These are phyloP conservation scores for Gyrodon lividus DNA, from an alignment of 768 basidiomycete genomes.

Conservation along the genomic window DNA sequence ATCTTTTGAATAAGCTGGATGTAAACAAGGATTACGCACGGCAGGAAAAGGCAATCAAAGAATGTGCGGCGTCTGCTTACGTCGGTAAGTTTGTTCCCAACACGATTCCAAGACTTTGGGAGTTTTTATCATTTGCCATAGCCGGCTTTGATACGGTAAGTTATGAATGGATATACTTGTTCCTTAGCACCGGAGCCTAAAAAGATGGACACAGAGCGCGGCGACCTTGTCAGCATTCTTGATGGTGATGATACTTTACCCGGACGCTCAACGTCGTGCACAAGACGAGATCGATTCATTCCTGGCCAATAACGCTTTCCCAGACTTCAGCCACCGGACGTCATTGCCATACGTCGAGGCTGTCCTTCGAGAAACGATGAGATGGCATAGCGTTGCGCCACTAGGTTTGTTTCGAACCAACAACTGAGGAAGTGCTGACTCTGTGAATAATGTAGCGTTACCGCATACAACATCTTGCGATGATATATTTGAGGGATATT, in stretches of 20 bases:
- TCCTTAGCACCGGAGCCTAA: not conserved
- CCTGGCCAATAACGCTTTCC: conserved; percentile 13
- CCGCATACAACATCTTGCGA: conserved; percentile 34
- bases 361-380: conserved; percentile 30
- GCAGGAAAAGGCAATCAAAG: conserved; percentile 26
- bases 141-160: conserved; percentile 30
- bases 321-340: conserved; percentile 26
- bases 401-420: conserved; percentile 19
- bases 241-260: conserved; percentile 31
- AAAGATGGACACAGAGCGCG: conserved; percentile 14
- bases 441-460: conserved; percentile 15
- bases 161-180: not conserved
- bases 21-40: conserved; percentile 10
- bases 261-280: conserved; percentile 29
- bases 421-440: conserved; percentile 6
- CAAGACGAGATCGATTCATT: conserved; percentile 31
- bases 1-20: conserved; percentile 20
- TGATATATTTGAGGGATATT: conserved; percentile 45
- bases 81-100: conserved; percentile 19
- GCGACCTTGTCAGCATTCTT: conserved; percentile 24
- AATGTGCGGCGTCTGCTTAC: conserved; percentile 31
- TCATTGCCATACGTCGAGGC: conserved; percentile 31
- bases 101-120: not conserved
- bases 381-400: conserved; percentile 33
- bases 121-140: not conserved